phyloP scores from a whole-genome alignment of 169 alveolate species.

The Cryptosporidium andersoni region DNA sequence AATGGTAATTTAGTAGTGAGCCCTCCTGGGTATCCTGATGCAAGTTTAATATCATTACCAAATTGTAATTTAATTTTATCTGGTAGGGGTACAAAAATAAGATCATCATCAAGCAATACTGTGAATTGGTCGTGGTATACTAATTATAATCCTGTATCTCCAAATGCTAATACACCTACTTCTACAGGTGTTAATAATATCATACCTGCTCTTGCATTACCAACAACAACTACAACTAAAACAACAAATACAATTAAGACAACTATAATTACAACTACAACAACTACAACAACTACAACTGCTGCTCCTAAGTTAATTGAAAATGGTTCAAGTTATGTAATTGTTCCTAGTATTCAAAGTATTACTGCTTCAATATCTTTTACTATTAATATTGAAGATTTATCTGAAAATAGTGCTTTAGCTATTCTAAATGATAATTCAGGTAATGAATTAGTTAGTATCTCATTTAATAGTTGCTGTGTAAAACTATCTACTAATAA shows the following conservation, averaged over 20 bases:
- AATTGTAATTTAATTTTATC: slow-evolving; percentile 14
- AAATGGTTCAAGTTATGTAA: slow-evolving; percentile 16
- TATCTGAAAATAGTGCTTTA: neutral
- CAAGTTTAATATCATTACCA: slow-evolving; percentile 40
- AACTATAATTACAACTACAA: slow-evolving; percentile 46
- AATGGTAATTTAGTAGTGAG: slow-evolving; percentile 23
- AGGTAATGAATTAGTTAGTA: neutral
- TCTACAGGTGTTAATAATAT: slow-evolving; percentile 51
- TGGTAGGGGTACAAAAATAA: slow-evolving; percentile 9
- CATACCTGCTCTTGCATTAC: slow-evolving; percentile 35
- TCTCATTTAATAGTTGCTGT: slow-evolving; percentile 42
- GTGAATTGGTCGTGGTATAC: slow-evolving; percentile 10
- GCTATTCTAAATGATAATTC: slow-evolving; percentile 9
- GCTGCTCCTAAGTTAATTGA: slow-evolving; percentile 13
- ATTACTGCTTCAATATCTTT: slow-evolving; percentile 50
- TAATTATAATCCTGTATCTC: slow-evolving; percentile 45
- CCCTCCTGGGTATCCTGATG: slow-evolving; percentile 7
- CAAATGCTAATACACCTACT: slow-evolving; percentile 21
- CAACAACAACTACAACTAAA: slow-evolving; percentile 45
- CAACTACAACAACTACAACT: slow-evolving; percentile 63
- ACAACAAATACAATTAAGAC: slow-evolving; percentile 56
- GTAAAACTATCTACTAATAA: slow-evolving; percentile 14
- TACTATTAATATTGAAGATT: neutral
- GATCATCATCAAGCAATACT: neutral
- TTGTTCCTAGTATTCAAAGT: slow-evolving; percentile 68